phyloP scores from a whole-genome alignment of 2,329 filamentous ascomycete species.

The Xylariales sp. region DNA sequence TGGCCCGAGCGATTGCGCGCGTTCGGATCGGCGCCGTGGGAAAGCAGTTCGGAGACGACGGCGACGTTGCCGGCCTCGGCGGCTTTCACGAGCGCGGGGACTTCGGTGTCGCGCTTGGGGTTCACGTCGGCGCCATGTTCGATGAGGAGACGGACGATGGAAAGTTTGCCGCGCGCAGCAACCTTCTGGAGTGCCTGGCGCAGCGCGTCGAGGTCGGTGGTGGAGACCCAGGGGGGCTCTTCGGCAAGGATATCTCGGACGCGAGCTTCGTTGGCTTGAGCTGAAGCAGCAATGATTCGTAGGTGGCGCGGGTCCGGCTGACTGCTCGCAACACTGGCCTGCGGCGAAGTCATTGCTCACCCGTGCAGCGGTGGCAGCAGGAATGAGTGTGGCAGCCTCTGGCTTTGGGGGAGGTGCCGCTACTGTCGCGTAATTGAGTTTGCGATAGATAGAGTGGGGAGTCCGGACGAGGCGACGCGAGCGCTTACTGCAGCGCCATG shows the following conservation, averaged over 20 bases:
- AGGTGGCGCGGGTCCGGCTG: conserved; percentile 54
- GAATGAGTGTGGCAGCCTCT: not conserved
- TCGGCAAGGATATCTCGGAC: conserved; percentile 53
- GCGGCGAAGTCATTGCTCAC: conserved; percentile 45
- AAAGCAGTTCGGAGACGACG: conserved; percentile 51
- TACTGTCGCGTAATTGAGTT: conserved; percentile 20
- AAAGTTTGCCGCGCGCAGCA: conserved; percentile 52
- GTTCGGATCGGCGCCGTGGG: conserved; percentile 50
- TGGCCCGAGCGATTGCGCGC: conserved; percentile 50
- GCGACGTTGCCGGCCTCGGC: conserved; percentile 53
- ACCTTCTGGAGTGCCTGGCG: conserved; percentile 54
- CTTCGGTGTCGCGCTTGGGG: conserved; percentile 50
- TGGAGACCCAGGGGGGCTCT: conserved; percentile 50
- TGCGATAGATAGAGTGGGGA: conserved; percentile 5
- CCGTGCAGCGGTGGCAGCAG: not conserved
- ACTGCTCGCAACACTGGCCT: conserved; percentile 53
- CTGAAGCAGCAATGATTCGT: conserved; percentile 52
- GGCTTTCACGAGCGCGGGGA: conserved; percentile 54
- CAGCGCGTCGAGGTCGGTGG: conserved; percentile 52
- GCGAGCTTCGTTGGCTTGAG: conserved; percentile 53
- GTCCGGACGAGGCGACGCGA: conserved; percentile 5
- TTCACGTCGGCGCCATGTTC: conserved; percentile 54
- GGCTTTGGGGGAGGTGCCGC: not conserved
- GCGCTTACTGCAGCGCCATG: conserved; percentile 25
- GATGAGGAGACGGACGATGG: conserved; percentile 53